Percentiles rank a stretch among this genome's conserved stretches.
Conservation (phyloP, 202 grass and related monocot species). For the Setaria viridis region DNA sequence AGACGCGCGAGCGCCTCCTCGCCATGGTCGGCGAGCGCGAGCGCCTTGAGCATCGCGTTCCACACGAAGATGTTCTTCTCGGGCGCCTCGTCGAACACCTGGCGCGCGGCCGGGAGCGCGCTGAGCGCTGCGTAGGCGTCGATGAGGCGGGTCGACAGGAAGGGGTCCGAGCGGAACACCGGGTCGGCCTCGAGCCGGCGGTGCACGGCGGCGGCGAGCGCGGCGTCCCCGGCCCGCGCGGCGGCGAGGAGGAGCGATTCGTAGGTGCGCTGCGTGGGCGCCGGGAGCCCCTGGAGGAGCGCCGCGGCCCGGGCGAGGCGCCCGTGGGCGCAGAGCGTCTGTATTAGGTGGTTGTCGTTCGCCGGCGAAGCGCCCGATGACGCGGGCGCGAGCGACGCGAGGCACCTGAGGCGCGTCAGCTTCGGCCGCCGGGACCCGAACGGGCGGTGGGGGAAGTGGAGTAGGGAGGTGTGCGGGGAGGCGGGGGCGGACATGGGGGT, state of each 20-base stretch:
- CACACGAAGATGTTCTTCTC: constrained; percentile 81
- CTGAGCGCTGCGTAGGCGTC: constrained; percentile 64
- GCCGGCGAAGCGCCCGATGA: constrained; percentile 17
- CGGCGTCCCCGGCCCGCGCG: constrained; percentile 44
- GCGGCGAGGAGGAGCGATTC: constrained; percentile 69
- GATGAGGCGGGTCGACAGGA: constrained; percentile 78
- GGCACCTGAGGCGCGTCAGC: constrained; percentile 42
- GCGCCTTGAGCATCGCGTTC: constrained; percentile 82
- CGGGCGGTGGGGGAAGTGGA: constrained; percentile 45
- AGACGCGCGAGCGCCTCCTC: constrained; percentile 69
- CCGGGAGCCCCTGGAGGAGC: constrained; percentile 57
- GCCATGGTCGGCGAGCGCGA: constrained; percentile 60
- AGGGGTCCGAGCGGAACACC: constrained; percentile 61
- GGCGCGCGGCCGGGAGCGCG: constrained; percentile 58
- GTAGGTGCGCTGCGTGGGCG: constrained; percentile 78
- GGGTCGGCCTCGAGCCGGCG: constrained; percentile 59
- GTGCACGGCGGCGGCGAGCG: constrained; percentile 53
- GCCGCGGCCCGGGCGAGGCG: constrained; percentile 50
- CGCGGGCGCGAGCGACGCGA: constrained; percentile 30
- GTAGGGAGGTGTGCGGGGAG: constrained; percentile 33
- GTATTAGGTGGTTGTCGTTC: constrained; percentile 71
- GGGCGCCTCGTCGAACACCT: constrained; percentile 73
- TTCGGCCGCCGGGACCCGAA: constrained; percentile 8
- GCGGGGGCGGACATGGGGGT: constrained; percentile 49
- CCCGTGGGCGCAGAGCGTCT: constrained; percentile 68